Percentiles rank a stretch among this genome's conserved stretches.
Conservation (phyloP, 768 basidiomycete species). For the Podaxis mareebaensis region DNA sequence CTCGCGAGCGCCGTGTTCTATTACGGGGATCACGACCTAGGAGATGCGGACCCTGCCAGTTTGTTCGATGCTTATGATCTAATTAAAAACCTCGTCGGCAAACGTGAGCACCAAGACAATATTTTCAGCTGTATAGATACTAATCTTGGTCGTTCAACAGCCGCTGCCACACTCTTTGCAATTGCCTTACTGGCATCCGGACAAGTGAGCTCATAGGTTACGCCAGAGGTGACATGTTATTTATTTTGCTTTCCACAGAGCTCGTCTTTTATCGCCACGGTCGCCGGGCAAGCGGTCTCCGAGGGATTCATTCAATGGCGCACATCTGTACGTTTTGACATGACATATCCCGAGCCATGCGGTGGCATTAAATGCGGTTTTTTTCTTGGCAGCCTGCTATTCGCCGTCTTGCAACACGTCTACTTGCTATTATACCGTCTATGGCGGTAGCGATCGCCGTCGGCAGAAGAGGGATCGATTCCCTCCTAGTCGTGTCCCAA, state of each 20-base stretch:
- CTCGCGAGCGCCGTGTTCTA: slow-evolving; percentile 84
- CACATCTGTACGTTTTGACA: slow-evolving; percentile 54
- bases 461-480: slow-evolving; percentile 69
- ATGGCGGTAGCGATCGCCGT: slow-evolving; percentile 73
- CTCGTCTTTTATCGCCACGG: slow-evolving; percentile 85
- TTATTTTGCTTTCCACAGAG: slow-evolving; percentile 38
- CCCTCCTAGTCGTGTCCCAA: slow-evolving; percentile 84
- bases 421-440: slow-evolving; percentile 81
- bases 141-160: slow-evolving; percentile 34
- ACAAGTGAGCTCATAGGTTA: slow-evolving; percentile 43
- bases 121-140: neutral
- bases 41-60: slow-evolving; percentile 52
- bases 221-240: neutral
- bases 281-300: slow-evolving; percentile 87
- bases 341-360: neutral
- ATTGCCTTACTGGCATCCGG: slow-evolving; percentile 83
- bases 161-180: slow-evolving; percentile 85
- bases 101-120: slow-evolving; percentile 42
- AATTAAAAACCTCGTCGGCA: slow-evolving; percentile 66
- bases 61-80: slow-evolving; percentile 84
- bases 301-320: slow-evolving; percentile 91
- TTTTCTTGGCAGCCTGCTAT: slow-evolving; percentile 55
- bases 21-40: slow-evolving; percentile 34
- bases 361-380: neutral
- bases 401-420: slow-evolving; percentile 80